A percentile compares a stretch with the other conserved stretches of the same genome.
phyloP scores from a whole-genome alignment of 129 eudicot genomes.

The Pseudognaphalium luteoalbum region DNA sequence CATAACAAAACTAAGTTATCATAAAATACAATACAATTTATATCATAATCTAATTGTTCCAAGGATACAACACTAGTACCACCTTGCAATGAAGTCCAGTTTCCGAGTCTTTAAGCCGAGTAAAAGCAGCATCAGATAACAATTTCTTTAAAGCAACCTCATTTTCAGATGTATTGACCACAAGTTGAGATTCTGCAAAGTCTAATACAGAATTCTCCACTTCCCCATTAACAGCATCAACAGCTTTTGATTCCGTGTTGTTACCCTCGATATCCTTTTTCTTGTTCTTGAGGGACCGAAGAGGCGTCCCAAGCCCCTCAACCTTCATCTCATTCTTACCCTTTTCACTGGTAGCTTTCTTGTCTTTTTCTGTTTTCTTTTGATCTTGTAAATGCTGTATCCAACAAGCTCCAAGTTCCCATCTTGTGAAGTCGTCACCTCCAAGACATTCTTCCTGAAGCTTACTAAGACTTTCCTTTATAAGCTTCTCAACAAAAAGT shows the following conservation, averaged over 20 bases:
- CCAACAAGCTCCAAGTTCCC: slow-evolving; percentile 99
- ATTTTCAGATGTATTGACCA: slow-evolving; percentile 42
- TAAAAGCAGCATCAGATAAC: slow-evolving; percentile 84
- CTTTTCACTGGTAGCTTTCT: slow-evolving; percentile 73
- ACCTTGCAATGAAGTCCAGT: slow-evolving; percentile 98
- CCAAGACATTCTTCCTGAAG: slow-evolving; percentile 67
- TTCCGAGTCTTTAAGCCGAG: slow-evolving; percentile 83
- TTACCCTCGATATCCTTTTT: slow-evolving; percentile 58
- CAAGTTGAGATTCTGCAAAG: slow-evolving; percentile 49
- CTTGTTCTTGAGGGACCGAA: slow-evolving; percentile 79
- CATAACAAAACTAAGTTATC: slow-evolving; percentile 34
- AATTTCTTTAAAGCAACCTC: slow-evolving; percentile 54
- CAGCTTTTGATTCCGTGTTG: slow-evolving; percentile 38
- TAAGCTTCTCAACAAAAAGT: slow-evolving; percentile 58
- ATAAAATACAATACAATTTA: background rate
- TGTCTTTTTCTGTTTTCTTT: slow-evolving; percentile 88
- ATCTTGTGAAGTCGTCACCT: slow-evolving; percentile 69
- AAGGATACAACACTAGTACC: slow-evolving; percentile 3
- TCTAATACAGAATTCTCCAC: slow-evolving; percentile 44
- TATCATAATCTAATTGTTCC: slow-evolving; percentile 3
- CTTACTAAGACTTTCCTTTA: slow-evolving; percentile 71
- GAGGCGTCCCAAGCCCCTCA: slow-evolving; percentile 95
- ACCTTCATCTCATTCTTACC: slow-evolving; percentile 87
- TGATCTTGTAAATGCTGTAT: slow-evolving; percentile 99
- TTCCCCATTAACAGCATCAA: slow-evolving; percentile 48